Evolutionary conservation across 345 rosid genomes (phyloP).

Genomic region (Linum tenue): DNA sequence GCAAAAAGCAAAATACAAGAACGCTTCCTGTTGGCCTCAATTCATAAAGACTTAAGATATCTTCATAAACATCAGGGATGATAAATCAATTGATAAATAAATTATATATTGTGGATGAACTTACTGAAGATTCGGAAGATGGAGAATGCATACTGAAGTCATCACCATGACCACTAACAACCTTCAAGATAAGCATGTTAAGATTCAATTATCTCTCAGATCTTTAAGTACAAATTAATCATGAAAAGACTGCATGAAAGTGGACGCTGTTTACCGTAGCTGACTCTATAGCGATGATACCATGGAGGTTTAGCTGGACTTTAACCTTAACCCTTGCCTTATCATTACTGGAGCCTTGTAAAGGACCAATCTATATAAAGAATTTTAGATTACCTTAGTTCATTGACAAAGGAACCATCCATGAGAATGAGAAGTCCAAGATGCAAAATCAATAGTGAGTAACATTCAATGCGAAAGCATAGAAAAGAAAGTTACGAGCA

Average conservation of each 20-base stretch:
- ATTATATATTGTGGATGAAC: conserved; percentile 6
- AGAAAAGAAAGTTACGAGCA: background rate
- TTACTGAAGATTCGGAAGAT: conserved; percentile 30
- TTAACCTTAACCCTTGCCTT: conserved; percentile 55
- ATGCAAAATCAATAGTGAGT: background rate
- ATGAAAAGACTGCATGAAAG: background rate
- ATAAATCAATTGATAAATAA: background rate
- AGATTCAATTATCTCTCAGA: background rate
- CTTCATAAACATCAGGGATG: background rate
- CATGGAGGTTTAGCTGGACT: conserved; percentile 60
- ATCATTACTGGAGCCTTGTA: conserved; percentile 35
- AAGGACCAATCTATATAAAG: conserved; percentile 59
- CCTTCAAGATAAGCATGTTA: conserved; percentile 26
- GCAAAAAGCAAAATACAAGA: no score
- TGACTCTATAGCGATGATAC: conserved; percentile 47
- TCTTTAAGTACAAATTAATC: background rate
- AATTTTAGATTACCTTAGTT: background rate
- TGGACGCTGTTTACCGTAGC: conserved; percentile 40
- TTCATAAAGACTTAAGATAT: background rate
- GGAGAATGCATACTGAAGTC: conserved; percentile 9
- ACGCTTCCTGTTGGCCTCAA: no score
- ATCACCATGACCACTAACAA: conserved; percentile 26
- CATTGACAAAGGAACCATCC: background rate
- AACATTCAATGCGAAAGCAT: background rate
- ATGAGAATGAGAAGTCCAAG: background rate